phyloP scores from a whole-genome alignment of 352 stramenopile genomes.

The Globisporangium polare region DNA sequence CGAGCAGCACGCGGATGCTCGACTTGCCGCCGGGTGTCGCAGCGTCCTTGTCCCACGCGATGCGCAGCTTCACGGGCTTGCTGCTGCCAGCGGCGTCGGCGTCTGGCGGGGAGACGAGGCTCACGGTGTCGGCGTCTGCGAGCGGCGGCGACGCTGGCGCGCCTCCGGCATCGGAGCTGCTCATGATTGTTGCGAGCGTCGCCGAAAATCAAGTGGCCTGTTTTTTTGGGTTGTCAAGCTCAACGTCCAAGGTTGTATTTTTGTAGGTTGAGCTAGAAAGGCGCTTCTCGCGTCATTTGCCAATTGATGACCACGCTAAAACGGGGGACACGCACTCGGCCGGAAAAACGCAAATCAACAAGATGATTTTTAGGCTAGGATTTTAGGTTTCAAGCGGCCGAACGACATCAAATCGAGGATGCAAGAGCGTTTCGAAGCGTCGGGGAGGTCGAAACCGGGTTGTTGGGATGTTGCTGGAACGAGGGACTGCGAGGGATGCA shows the following conservation, averaged over 20 bases:
- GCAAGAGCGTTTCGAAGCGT: too few species aligned
- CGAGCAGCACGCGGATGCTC: slow-evolving; percentile 60
- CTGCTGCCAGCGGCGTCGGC: background rate
- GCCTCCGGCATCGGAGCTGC: background rate
- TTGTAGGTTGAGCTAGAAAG: background rate
- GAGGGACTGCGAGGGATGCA: too few species aligned
- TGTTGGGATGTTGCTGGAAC: too few species aligned
- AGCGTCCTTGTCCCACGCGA: slow-evolving; percentile 73
- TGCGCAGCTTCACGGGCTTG: slow-evolving; percentile 35
- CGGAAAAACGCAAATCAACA: too few species aligned
- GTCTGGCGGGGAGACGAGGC: background rate
- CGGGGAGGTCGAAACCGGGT: too few species aligned
- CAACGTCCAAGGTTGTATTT: background rate
- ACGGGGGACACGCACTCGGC: too few species aligned
- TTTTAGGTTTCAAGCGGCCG: too few species aligned
- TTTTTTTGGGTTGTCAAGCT: background rate
- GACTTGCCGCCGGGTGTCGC: slow-evolving; percentile 56
- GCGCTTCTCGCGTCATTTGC: too few species aligned
- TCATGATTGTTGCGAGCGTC: background rate
- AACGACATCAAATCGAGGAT: too few species aligned
- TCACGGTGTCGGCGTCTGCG: background rate
- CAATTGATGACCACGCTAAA: too few species aligned
- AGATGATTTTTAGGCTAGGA: too few species aligned
- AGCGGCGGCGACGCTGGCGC: background rate
- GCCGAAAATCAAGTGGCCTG: background rate